A percentile compares a stretch with the other conserved stretches of the same genome.
Evolutionary conservation across 805 yeast species (phyloP).

Genomic region (Wickerhamomyces subpelliculosus): DNA sequence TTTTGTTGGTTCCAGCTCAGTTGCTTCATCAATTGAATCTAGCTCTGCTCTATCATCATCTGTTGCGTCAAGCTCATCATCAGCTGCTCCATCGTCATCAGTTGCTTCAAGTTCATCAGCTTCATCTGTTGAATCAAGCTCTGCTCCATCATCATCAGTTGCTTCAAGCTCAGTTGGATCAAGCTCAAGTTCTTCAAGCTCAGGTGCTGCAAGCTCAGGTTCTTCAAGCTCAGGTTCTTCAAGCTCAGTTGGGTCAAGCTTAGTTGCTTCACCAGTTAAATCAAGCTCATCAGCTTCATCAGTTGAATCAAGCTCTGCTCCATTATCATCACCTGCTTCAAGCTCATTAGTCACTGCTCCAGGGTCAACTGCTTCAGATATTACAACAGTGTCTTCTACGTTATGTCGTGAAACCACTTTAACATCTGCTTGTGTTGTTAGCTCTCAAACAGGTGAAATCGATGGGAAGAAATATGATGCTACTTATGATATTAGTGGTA

Average conservation of each 20-base stretch:
- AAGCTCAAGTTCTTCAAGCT: neutral
- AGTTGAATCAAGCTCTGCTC: neutral
- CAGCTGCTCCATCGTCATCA: neutral
- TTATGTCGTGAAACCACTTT: neutral
- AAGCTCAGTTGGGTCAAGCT: neutral
- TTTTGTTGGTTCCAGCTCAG: constrained; percentile 1
- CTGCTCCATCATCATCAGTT: neutral
- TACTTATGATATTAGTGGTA: too few relatives aligned
- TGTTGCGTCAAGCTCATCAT: neutral
- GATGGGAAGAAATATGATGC: too few relatives aligned
- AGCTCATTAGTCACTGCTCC: too few relatives aligned
- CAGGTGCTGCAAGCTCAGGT: neutral
- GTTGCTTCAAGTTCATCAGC: neutral
- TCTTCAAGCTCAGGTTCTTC: neutral
- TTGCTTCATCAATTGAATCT: too few relatives aligned
- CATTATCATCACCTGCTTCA: neutral
- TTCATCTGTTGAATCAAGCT: neutral
- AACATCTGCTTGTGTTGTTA: too few relatives aligned
- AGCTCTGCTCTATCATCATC: neutral
- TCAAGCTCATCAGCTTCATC: neutral
- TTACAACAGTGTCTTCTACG: neutral
- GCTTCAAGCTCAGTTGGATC: neutral
- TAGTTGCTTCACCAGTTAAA: neutral
- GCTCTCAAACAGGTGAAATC: too few relatives aligned
- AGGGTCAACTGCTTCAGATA: neutral